Percentiles rank a stretch among this genome's conserved stretches.
Conservation (phyloP, 768 basidiomycete species). For the Mycena metata region DNA sequence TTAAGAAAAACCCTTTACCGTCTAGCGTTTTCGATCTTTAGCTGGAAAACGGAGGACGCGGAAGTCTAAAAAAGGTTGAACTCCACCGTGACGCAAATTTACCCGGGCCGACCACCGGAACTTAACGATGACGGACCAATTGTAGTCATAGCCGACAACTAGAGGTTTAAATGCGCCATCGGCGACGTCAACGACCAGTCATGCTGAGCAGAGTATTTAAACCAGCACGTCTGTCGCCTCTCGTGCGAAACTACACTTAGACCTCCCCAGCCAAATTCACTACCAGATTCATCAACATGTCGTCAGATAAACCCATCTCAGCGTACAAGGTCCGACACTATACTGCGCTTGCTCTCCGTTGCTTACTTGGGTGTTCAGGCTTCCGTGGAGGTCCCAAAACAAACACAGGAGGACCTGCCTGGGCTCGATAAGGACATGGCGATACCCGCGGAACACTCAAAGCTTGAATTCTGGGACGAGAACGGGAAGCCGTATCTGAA, state of each 20-base stretch:
- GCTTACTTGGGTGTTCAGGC: constrained; percentile 9
- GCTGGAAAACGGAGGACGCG: no score
- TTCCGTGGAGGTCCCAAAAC: constrained; percentile 50
- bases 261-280: not conserved
- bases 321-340: constrained; percentile 19
- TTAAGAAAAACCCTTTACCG: no score
- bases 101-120: no score
- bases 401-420: constrained; percentile 60
- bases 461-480: constrained; percentile 64
- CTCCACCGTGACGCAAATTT: no score
- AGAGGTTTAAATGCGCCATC: not conserved
- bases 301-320: constrained; percentile 26
- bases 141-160: no score
- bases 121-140: no score
- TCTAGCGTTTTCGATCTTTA: no score
- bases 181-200: constrained; percentile 6
- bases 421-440: constrained; percentile 64
- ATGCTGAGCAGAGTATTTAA: constrained; percentile 12
- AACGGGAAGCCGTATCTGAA: constrained; percentile 62
- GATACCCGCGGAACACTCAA: constrained; percentile 56
- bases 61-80: no score
- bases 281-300: constrained; percentile 16
- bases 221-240: not conserved
- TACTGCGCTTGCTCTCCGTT: not conserved
- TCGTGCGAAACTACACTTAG: constrained; percentile 5